These are phyloP conservation scores for Podila verticillata DNA, from an alignment of 192 early-diverging fungal species.

Conservation along the genomic window DNA sequence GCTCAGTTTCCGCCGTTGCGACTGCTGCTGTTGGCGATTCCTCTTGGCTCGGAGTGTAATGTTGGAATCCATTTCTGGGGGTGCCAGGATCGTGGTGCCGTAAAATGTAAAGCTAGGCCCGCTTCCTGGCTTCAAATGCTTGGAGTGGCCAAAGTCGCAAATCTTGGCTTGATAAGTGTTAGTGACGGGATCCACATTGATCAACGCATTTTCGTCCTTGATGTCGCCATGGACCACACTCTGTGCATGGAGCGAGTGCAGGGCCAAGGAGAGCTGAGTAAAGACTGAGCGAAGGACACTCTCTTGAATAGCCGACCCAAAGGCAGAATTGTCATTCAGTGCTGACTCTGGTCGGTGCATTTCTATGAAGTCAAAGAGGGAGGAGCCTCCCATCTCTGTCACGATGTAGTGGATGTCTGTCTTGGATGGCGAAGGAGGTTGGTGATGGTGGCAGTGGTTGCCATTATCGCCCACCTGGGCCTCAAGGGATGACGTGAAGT, in stretches of 20 bases:
- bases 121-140: conserved; percentile 12
- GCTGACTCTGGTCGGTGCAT: conserved; percentile 4
- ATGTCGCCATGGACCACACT: conserved; percentile 23
- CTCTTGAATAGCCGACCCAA: conserved; percentile 12
- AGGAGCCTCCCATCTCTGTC: conserved; percentile 17
- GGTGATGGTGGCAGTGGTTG: neutral
- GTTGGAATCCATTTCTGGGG: conserved; percentile 26
- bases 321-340: neutral
- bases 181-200: conserved; percentile 5
- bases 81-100: conserved; percentile 20
- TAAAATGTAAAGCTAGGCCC: conserved; percentile 12
- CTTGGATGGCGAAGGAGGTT: neutral
- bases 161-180: conserved; percentile 14
- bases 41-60: neutral
- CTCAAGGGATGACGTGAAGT: neutral
- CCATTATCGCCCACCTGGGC: neutral
- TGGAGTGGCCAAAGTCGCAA: conserved; percentile 25
- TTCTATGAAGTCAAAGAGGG: conserved; percentile 26
- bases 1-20: conserved; percentile 1
- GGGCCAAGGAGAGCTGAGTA: conserved; percentile 12
- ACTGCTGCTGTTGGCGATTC: neutral
- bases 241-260: conserved; percentile 13
- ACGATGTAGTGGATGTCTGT: conserved; percentile 10
- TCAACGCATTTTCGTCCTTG: conserved; percentile 25
- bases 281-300: conserved; percentile 12